A percentile compares a stretch with the other conserved stretches of the same genome.
Conservation (phyloP, 345 rosid species). For the Dimocarpus longan region DNA sequence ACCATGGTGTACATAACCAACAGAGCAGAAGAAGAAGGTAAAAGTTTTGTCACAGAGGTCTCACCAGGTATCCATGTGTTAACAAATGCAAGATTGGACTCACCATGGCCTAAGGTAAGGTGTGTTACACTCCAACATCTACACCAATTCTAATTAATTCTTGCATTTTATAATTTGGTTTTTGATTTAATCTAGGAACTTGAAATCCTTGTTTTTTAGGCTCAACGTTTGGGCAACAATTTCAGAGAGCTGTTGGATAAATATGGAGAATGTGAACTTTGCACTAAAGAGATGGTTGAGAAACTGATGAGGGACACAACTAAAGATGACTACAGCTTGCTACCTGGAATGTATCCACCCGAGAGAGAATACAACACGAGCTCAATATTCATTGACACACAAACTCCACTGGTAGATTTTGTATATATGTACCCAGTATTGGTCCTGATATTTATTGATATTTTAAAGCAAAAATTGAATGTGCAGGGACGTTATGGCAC, state of each 20-base stretch:
- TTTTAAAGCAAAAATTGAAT: not conserved
- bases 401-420: conserved; percentile 36
- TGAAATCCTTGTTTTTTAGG: conserved; percentile 31
- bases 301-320: conserved; percentile 59
- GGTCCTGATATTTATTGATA: not conserved
- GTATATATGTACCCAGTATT: too few relatives aligned
- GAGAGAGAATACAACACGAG: conserved; percentile 52
- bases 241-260: conserved; percentile 43
- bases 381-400: conserved; percentile 59
- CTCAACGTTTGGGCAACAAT: conserved; percentile 48
- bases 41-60: conserved; percentile 45
- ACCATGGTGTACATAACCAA: conserved; percentile 77
- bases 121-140: too few relatives aligned
- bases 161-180: not conserved
- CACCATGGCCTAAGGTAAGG: conserved; percentile 86
- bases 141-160: not conserved
- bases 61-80: conserved; percentile 78
- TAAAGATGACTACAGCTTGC: conserved; percentile 45
- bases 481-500: conserved; percentile 72
- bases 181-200: not conserved
- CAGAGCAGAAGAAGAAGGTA: conserved; percentile 40
- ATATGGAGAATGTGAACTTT: conserved; percentile 45
- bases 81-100: conserved; percentile 72
- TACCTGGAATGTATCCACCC: conserved; percentile 45
- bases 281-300: conserved; percentile 50